Conservation (phyloP, 768 basidiomycete species). For the Suillus tomentosus region DNA sequence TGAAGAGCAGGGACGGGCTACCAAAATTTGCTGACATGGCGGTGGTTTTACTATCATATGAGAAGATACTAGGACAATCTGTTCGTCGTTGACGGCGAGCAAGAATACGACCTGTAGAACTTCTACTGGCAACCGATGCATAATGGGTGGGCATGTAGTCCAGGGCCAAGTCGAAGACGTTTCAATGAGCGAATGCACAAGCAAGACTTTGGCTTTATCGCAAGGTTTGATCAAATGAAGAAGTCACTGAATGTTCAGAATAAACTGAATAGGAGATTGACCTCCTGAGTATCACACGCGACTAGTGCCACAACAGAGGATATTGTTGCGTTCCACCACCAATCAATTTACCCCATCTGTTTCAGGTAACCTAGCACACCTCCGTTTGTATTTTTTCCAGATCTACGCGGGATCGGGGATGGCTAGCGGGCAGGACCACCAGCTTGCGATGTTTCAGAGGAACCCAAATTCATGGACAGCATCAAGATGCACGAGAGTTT, state of each 20-base stretch:
- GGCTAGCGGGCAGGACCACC: neutral
- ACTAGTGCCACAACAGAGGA: too few relatives aligned
- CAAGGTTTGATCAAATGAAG: neutral
- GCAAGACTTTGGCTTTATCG: neutral
- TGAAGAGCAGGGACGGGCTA: neutral
- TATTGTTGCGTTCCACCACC: neutral
- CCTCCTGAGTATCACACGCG: neutral
- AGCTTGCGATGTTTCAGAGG: neutral
- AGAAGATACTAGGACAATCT: neutral
- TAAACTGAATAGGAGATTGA: neutral
- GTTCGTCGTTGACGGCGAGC: neutral
- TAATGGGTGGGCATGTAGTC: neutral
- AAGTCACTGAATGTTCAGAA: too few relatives aligned
- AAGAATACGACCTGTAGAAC: neutral
- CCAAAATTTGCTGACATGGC: neutral
- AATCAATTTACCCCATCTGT: neutral
- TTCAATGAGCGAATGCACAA: neutral
- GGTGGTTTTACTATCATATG: neutral
- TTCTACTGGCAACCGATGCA: neutral
- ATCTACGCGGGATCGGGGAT: neutral
- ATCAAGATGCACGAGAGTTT: slow-evolving; percentile 2
- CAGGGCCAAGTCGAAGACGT: neutral
- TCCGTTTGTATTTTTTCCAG: neutral
- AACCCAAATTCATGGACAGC: slow-evolving; percentile 1
- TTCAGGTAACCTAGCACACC: neutral